A percentile compares a stretch with the other conserved stretches of the same genome.
phyloP scores from a whole-genome alignment of 2,329 filamentous ascomycete genomes.

The Moelleriella libera region DNA sequence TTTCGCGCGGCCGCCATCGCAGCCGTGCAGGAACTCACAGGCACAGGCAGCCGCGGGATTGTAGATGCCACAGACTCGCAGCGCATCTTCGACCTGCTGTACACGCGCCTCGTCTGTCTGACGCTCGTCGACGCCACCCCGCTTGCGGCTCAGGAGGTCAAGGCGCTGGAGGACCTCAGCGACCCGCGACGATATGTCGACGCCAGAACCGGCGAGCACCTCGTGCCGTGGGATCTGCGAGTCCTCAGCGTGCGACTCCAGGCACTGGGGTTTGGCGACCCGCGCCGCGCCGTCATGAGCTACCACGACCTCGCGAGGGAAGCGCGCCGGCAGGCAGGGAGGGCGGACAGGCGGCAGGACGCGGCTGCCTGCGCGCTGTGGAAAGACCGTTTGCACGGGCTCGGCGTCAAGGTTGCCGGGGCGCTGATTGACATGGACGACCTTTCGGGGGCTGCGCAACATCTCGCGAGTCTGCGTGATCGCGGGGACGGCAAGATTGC shows the following conservation, averaged over 20 bases:
- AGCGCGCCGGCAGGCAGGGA: conserved; percentile 47
- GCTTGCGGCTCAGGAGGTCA: conserved; percentile 55
- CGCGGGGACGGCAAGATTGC: conserved; percentile 24
- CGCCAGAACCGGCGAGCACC: conserved; percentile 38
- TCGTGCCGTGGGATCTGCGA: conserved; percentile 79
- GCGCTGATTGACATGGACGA: conserved; percentile 80
- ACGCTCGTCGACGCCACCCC: conserved; percentile 61
- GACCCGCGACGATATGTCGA: conserved; percentile 40
- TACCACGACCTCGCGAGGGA: conserved; percentile 81
- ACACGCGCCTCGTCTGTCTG: conserved; percentile 69
- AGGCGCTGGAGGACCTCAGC: conserved; percentile 48
- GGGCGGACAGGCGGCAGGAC: conserved; percentile 27
- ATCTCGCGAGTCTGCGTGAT: conserved; percentile 46
- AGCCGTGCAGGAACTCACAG: conserved; percentile 46
- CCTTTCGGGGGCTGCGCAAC: conserved; percentile 60
- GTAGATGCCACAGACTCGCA: conserved; percentile 41
- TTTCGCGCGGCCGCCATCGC: conserved; percentile 67
- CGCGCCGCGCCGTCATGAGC: conserved; percentile 70
- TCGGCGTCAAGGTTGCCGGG: conserved; percentile 54
- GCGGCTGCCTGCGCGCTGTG: conserved; percentile 49
- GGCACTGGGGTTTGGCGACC: conserved; percentile 74
- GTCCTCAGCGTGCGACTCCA: conserved; percentile 74
- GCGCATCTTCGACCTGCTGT: conserved; percentile 63
- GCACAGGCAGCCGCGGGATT: conserved; percentile 26
- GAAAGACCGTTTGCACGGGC: conserved; percentile 57